Base-by-base conservation (phyloP, 768 basidiomycete species). In the Russula sp. region DNA sequence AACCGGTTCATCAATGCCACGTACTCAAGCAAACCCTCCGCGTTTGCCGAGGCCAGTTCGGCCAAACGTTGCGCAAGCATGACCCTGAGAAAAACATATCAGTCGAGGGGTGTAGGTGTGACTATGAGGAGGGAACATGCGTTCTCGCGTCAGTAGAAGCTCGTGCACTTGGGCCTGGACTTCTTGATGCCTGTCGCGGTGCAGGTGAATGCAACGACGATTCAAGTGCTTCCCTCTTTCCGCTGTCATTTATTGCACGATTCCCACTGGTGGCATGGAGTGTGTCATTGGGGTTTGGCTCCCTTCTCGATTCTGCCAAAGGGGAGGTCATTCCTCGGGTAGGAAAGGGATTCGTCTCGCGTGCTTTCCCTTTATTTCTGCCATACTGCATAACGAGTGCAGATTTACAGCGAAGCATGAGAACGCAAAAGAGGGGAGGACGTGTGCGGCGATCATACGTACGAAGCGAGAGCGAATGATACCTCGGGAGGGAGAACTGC, bases 61-160 rank as follows among this genome's bases (percentile, higher is more conserved):
- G 90, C 83, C 65, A 93, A 79, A 60, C 88, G 81, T 74, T 91
- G 86, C 18, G 90, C 90, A 65, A 93, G 79, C 25, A 87, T 87
- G 63, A 83, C 77, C 59, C 90, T 93, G 65, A 41, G 64, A 65
- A 69, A 68, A 50, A 58, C 51, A 62, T 57, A 39, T 51, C 61
- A 70, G 64, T 39, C 41, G 60, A 35, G 49, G 35, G 5, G 34
- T 46, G 36, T 49, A 64, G 60, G 64, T 18, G 59, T 60, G 51
- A 38, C 22, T 20, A n/a, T 41, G 25, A 60, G 52, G 64, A 60
- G 58, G 49, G 55, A 61, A 68, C 58, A n/a, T 47, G 58, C 66
- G 66, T 67, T 32, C 50, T 41, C 10, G 60, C 64, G 20, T 65
- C 58, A 32, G 64, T 62, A 6, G 66, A 67, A 11, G 60, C 53